Evolutionary conservation across 2,329 filamentous ascomycete genomes (phyloP).

Genomic region (Tolypocladium cylindrosporum): DNA sequence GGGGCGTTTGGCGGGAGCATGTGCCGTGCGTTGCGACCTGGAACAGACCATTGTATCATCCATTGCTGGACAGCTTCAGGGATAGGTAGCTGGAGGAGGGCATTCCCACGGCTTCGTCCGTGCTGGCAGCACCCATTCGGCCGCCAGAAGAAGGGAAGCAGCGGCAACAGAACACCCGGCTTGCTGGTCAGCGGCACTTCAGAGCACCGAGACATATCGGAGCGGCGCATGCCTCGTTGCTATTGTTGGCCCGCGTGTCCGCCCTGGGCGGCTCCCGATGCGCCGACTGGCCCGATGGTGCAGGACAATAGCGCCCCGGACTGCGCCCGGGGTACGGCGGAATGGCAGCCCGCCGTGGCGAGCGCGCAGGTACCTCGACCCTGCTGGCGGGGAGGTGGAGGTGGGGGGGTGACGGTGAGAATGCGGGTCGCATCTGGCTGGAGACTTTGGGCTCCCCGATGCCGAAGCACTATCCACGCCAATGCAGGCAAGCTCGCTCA

Average conservation of each 20-base stretch:
- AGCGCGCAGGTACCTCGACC: background rate
- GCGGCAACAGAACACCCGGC: too few species aligned
- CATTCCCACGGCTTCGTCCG: too few species aligned
- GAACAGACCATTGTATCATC: background rate
- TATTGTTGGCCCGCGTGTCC: background rate
- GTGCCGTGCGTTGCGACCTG: background rate
- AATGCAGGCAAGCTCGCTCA: background rate
- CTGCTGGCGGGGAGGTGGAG: too few species aligned
- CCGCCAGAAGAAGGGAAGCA: too few species aligned
- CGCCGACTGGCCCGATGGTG: background rate
- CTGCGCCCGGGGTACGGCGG: background rate
- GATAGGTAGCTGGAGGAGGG: too few species aligned
- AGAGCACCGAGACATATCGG: background rate
- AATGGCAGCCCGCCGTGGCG: background rate
- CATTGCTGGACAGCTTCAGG: background rate
- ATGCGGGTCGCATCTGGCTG: background rate
- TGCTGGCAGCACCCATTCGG: too few species aligned
- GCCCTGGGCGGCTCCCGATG: background rate
- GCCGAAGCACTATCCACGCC: background rate
- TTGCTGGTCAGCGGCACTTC: background rate
- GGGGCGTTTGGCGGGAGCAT: background rate
- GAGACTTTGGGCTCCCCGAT: background rate
- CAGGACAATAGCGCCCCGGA: background rate
- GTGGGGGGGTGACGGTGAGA: background rate
- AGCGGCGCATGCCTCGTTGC: background rate